These are phyloP conservation scores for Prosopis cineraria DNA, from an alignment of 306 rosid species.

Conservation along the genomic window DNA sequence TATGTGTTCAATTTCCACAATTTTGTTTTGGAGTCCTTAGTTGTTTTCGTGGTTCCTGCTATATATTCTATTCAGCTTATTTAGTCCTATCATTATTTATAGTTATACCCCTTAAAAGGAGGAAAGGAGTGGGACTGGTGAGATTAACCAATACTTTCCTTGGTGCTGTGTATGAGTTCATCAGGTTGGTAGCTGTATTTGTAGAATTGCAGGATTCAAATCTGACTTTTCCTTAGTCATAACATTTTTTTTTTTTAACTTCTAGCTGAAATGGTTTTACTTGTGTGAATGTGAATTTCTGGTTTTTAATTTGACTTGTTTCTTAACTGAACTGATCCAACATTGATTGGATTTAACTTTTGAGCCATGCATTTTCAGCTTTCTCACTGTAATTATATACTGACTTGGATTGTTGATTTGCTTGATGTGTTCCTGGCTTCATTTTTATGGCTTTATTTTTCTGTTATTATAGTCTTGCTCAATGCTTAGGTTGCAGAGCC, in stretches of 20 bases:
- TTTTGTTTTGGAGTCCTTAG: background rate
- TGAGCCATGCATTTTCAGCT: background rate
- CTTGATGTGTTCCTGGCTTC: constrained; percentile 3
- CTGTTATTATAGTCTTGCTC: constrained; percentile 28
- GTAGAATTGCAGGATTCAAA: constrained; percentile 21
- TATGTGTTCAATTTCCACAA: background rate
- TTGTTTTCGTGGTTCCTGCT: background rate
- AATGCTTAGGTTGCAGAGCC: constrained; percentile 85
- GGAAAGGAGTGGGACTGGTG: background rate
- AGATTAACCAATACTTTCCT: background rate
- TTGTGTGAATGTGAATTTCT: background rate
- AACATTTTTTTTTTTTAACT: background rate
- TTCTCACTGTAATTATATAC: background rate
- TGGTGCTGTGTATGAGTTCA: constrained; percentile 18
- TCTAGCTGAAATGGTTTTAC: constrained; percentile 7
- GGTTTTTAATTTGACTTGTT: background rate
- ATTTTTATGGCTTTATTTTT: constrained; percentile 18
- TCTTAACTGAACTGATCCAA: background rate
- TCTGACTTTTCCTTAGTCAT: constrained; percentile 24
- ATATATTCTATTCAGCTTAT: background rate
- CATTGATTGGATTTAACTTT: background rate
- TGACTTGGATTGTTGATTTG: background rate
- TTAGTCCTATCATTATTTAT: background rate
- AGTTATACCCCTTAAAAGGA: background rate
- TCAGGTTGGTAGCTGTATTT: constrained; percentile 7